phyloP scores from a whole-genome alignment of 805 yeast genomes.

The Vanderwaltozyma polyspora region DNA sequence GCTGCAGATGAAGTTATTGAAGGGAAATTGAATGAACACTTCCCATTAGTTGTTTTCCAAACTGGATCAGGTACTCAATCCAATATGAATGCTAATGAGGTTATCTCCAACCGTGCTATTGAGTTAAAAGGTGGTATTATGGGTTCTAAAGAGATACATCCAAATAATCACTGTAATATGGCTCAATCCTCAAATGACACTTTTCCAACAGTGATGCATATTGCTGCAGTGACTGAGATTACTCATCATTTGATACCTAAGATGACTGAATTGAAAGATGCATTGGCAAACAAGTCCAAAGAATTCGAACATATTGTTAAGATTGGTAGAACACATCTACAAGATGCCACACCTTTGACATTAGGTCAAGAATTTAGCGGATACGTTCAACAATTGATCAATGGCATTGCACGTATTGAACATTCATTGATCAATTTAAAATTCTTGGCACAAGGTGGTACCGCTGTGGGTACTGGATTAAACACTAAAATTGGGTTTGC shows the following conservation, averaged over 20 bases:
- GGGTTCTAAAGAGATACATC: slow-evolving; percentile 91
- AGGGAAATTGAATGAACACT: slow-evolving; percentile 85
- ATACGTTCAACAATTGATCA: slow-evolving; percentile 82
- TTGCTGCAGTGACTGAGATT: slow-evolving; percentile 92
- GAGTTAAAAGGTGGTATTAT: slow-evolving; percentile 83
- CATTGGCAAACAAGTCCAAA: slow-evolving; percentile 64
- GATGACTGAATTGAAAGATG: slow-evolving; percentile 59
- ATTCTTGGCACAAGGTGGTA: slow-evolving; percentile 95
- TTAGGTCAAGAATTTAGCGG: slow-evolving; percentile 97
- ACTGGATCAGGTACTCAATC: slow-evolving; percentile 98
- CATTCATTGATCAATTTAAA: slow-evolving; percentile 62
- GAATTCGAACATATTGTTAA: slow-evolving; percentile 86
- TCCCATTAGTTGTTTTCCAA: slow-evolving; percentile 97
- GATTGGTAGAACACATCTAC: slow-evolving; percentile 97
- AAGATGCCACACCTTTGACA: slow-evolving; percentile 96
- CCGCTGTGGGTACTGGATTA: slow-evolving; percentile 97
- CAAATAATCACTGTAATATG: slow-evolving; percentile 96
- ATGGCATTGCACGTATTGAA: slow-evolving; percentile 83
- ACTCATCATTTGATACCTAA: slow-evolving; percentile 67
- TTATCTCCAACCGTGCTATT: slow-evolving; percentile 94
- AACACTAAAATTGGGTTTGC: slow-evolving; percentile 90
- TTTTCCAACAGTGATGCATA: slow-evolving; percentile 99
- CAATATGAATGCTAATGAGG: slow-evolving; percentile 98
- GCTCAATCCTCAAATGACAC: slow-evolving; percentile 96
- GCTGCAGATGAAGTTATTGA: slow-evolving; percentile 93